A percentile compares a stretch with the other conserved stretches of the same genome.
These are phyloP conservation scores for Beta corolliflora DNA, from an alignment of 179 eudicot genomes.

Conservation along the genomic window DNA sequence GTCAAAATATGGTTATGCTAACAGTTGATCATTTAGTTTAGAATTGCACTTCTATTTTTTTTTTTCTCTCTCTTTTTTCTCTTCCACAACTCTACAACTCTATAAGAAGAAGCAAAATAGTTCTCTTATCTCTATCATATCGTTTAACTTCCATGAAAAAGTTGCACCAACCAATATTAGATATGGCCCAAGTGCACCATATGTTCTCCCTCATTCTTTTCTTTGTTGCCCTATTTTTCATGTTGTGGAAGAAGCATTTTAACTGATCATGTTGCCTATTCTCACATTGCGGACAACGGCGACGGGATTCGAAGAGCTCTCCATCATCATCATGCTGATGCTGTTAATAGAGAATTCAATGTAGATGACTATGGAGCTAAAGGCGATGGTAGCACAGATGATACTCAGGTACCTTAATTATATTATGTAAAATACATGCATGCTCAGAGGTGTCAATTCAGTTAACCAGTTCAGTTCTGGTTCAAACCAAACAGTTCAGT, in stretches of 20 bases:
- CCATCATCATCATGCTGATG: neutral
- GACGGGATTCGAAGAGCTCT: neutral
- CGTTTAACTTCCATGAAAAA: neutral
- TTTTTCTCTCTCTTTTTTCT: neutral
- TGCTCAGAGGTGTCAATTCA: too few species aligned
- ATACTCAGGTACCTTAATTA: conserved; percentile 22
- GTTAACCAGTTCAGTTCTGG: too few species aligned
- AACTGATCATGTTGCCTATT: too few species aligned
- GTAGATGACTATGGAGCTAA: conserved; percentile 30
- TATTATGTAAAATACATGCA: neutral
- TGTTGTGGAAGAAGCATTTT: neutral
- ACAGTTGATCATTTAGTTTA: neutral
- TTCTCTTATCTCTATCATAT: neutral
- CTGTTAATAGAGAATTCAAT: neutral
- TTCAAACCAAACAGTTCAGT: too few species aligned
- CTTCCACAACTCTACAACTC: neutral
- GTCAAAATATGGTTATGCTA: neutral
- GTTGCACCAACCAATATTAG: too few species aligned
- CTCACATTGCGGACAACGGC: neutral
- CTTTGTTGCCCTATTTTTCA: neutral
- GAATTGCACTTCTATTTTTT: neutral
- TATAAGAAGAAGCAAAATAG: neutral
- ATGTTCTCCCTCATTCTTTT: neutral
- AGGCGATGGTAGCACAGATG: conserved; percentile 28
- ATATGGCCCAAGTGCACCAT: neutral